Conservation (phyloP, 768 basidiomycete species). For the Trametes coccinea region DNA sequence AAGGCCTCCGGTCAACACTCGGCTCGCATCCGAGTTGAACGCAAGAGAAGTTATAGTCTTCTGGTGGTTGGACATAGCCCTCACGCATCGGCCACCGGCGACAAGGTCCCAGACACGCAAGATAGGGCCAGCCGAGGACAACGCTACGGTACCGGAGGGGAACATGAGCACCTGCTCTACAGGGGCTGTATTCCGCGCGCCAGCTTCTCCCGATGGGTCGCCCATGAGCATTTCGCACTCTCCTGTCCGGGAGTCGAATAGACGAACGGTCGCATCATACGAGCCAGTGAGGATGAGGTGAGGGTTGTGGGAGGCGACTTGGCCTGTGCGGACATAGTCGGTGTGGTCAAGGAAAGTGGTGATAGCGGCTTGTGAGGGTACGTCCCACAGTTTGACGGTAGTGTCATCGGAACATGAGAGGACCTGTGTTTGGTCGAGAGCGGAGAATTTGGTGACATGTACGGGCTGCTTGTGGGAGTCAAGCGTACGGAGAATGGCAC, state of each 20-base stretch:
- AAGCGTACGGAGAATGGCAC: slow-evolving; percentile 90
- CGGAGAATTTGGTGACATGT: slow-evolving; percentile 91
- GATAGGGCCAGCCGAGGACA: slow-evolving; percentile 91
- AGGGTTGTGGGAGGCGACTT: slow-evolving; percentile 81
- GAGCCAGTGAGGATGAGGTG: slow-evolving; percentile 88
- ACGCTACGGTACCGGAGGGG: slow-evolving; percentile 80
- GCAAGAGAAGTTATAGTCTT: slow-evolving; percentile 92
- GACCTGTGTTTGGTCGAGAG: slow-evolving; percentile 75
- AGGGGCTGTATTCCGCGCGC: slow-evolving; percentile 50
- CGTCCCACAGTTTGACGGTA: slow-evolving; percentile 92
- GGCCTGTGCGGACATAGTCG: slow-evolving; percentile 95
- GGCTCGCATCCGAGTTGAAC: slow-evolving; percentile 72
- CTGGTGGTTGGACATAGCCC: slow-evolving; percentile 95
- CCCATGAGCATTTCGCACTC: slow-evolving; percentile 85
- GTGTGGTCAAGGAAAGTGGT: slow-evolving; percentile 83
- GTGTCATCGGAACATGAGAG: slow-evolving; percentile 97
- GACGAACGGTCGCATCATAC: slow-evolving; percentile 87
- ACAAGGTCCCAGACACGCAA: slow-evolving; percentile 94
- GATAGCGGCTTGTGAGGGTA: slow-evolving; percentile 82
- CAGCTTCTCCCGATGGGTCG: slow-evolving; percentile 28
- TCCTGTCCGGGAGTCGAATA: slow-evolving; percentile 86
- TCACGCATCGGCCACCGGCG: slow-evolving; percentile 83
- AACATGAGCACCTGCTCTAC: slow-evolving; percentile 94
- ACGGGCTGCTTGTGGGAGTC: slow-evolving; percentile 96
- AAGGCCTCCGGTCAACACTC: slow-evolving; percentile 85